Evolutionary conservation across 192 early-diverging fungal species (phyloP).

Genomic region (Coemansia sp.): DNA sequence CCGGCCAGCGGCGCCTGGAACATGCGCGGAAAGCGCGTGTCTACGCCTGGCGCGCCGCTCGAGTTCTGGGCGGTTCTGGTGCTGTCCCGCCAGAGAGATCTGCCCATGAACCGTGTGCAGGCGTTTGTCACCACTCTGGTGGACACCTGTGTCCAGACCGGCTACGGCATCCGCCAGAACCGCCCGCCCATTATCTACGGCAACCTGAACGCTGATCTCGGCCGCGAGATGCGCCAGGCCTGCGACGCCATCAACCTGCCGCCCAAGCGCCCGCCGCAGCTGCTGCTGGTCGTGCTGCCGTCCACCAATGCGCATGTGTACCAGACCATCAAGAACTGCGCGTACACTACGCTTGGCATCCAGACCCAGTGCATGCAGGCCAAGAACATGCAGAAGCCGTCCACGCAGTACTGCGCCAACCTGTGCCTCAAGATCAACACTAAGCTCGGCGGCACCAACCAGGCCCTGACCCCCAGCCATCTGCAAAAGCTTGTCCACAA

Average conservation of each 20-base stretch:
- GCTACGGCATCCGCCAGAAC: conserved; percentile 59
- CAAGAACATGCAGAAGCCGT: conserved; percentile 72
- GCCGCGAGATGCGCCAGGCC: conserved; percentile 66
- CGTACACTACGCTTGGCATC: conserved; percentile 85
- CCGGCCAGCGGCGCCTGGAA: conserved; percentile 86
- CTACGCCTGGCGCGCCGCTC: conserved; percentile 65
- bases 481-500: conserved; percentile 57
- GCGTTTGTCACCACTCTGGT: conserved; percentile 74
- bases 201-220: conserved; percentile 65
- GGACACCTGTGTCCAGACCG: conserved; percentile 69
- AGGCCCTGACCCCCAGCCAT: conserved; percentile 56
- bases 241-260: conserved; percentile 68
- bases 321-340: conserved; percentile 83
- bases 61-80: conserved; percentile 81
- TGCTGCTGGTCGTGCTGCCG: conserved; percentile 83
- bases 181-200: conserved; percentile 52
- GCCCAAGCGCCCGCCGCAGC: conserved; percentile 64
- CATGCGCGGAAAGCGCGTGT: conserved; percentile 76
- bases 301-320: conserved; percentile 80
- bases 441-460: conserved; percentile 90
- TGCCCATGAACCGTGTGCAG: conserved; percentile 59
- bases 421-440: conserved; percentile 92
- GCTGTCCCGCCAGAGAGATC: conserved; percentile 61
- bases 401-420: conserved; percentile 93
- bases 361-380: conserved; percentile 90